Conservation (phyloP, 75 land plant genomes). For the Sequoia sempervirens region DNA sequence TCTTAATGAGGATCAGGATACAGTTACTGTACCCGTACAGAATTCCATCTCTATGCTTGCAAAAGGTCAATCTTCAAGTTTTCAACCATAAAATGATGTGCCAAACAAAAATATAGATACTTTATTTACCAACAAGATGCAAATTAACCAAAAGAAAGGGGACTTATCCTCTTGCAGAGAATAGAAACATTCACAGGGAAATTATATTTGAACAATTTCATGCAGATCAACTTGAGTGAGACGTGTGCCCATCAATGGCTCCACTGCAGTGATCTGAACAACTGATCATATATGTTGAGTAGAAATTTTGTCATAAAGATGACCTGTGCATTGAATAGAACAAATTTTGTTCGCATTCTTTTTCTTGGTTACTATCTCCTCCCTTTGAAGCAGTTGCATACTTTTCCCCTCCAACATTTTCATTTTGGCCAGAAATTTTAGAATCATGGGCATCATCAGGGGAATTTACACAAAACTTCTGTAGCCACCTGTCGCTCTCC, state of each 20-base stretch:
- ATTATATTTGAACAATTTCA: background rate
- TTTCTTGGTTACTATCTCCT: background rate
- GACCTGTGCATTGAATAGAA: slow-evolving; percentile 10
- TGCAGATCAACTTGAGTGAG: background rate
- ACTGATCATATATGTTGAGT: background rate
- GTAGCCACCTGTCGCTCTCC: slow-evolving; percentile 92
- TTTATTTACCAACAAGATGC: background rate
- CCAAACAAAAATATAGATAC: background rate
- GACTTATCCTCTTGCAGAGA: background rate
- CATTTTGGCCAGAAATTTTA: background rate
- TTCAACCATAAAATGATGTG: background rate
- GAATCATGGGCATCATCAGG: background rate
- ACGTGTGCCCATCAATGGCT: background rate
- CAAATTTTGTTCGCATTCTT: background rate
- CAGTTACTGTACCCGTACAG: background rate
- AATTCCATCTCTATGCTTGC: background rate
- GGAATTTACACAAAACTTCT: slow-evolving; percentile 58
- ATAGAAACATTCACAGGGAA: background rate
- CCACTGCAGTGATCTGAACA: background rate
- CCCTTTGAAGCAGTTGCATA: background rate
- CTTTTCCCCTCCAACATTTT: background rate
- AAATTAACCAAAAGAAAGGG: background rate
- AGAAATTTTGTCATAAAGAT: slow-evolving; percentile 2
- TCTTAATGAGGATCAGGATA: background rate
- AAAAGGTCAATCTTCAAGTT: background rate